Evolutionary conservation across 305 asterid genomes (phyloP).

Genomic region (Coffea humblotiana): DNA sequence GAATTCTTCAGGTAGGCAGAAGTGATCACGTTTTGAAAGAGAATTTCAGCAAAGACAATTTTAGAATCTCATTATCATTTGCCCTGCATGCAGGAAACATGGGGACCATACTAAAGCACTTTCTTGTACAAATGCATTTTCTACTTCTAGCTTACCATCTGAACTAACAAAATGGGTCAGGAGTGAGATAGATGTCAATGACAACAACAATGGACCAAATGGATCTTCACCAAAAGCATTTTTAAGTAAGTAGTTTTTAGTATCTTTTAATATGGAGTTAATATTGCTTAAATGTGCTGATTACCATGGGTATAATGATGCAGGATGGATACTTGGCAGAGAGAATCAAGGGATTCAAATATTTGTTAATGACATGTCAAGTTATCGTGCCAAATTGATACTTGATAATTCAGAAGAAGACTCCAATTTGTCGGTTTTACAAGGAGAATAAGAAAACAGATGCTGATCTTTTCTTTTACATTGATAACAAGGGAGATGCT

Average conservation of each 20-base stretch:
- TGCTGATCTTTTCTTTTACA: conserved; percentile 50
- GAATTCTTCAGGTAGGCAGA: conserved; percentile 48
- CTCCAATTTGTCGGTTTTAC: conserved; percentile 27
- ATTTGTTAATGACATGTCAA: conserved; percentile 52
- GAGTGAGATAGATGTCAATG: conserved; percentile 39
- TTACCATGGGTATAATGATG: conserved; percentile 3
- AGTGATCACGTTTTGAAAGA: not conserved
- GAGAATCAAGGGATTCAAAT: conserved; percentile 60
- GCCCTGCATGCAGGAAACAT: conserved; percentile 42
- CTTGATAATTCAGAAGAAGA: conserved; percentile 35
- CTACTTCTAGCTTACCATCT: conserved; percentile 52
- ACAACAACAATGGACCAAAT: conserved; percentile 37
- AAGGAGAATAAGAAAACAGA: conserved; percentile 30
- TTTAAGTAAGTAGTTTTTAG: conserved; percentile 44
- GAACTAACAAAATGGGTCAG: conserved; percentile 39
- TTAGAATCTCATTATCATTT: conserved; percentile 18
- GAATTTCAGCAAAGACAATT: not conserved
- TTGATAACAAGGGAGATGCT: conserved; percentile 57
- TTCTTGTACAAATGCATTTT: conserved; percentile 50
- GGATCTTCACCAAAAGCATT: conserved; percentile 63
- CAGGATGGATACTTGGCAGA: conserved; percentile 64
- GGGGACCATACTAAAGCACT: conserved; percentile 49
- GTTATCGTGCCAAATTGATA: conserved; percentile 39
- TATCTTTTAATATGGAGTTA: not conserved
- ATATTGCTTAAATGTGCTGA: not conserved